phyloP scores from a whole-genome alignment of 768 basidiomycete species.

The Lactarius vividus region DNA sequence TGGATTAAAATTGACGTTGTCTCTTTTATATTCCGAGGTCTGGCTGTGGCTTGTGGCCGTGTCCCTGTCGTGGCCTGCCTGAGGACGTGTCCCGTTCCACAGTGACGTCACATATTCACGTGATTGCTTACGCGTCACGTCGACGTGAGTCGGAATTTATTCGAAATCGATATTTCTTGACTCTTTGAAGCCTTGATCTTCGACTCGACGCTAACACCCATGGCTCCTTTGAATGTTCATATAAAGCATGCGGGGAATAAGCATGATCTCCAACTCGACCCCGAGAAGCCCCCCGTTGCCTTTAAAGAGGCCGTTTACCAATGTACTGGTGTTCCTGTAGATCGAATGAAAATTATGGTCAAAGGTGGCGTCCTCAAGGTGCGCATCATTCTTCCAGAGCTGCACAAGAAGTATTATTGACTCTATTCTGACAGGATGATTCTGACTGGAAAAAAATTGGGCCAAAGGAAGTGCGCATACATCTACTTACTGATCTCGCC shows the following conservation, averaged over 20 bases:
- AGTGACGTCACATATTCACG: slow-evolving; percentile 8
- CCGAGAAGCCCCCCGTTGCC: slow-evolving; percentile 58
- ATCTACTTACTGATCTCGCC: background rate
- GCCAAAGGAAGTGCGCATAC: slow-evolving; percentile 65
- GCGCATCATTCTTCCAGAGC: slow-evolving; percentile 27
- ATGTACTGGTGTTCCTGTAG: slow-evolving; percentile 80
- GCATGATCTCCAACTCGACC: slow-evolving; percentile 68
- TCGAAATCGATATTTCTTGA: background rate
- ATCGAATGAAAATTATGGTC: slow-evolving; percentile 97
- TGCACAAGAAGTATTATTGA: background rate
- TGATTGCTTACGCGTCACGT: slow-evolving; percentile 21
- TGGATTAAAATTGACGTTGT: background rate
- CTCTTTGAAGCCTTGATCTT: background rate
- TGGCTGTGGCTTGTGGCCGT: background rate
- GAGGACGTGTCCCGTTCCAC: background rate
- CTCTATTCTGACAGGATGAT: slow-evolving; percentile 59
- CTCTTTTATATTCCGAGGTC: background rate
- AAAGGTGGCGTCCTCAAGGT: slow-evolving; percentile 92
- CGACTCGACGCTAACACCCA: slow-evolving; percentile 32
- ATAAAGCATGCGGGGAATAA: slow-evolving; percentile 90
- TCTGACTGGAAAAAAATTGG: slow-evolving; percentile 81
- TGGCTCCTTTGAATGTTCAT: slow-evolving; percentile 71
- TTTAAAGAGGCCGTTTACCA: slow-evolving; percentile 87
- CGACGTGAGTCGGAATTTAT: background rate
- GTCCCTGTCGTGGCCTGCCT: background rate